Conservation (phyloP, 805 yeast genomes). For the Kurtzmaniella fragi region DNA sequence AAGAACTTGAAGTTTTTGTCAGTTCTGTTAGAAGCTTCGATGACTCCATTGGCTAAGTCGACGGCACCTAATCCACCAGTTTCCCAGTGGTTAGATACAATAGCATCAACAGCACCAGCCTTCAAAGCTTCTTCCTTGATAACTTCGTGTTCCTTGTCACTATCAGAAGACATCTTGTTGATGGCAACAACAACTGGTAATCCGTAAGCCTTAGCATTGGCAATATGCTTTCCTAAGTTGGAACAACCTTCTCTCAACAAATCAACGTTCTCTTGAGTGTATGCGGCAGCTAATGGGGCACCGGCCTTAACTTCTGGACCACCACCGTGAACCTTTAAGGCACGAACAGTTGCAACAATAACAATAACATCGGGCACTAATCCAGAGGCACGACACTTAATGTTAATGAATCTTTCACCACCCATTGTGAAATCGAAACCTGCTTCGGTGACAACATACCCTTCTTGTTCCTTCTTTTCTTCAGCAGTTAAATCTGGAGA, state of each 20-base stretch:
- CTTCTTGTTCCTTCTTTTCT: conserved; percentile 47
- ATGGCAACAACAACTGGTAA: conserved; percentile 80
- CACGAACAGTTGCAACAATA: conserved; percentile 80
- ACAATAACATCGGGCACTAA: conserved; percentile 73
- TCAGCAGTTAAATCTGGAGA: conserved; percentile 40
- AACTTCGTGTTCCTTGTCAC: conserved; percentile 62
- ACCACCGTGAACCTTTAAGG: conserved; percentile 83
- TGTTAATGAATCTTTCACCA: conserved; percentile 81
- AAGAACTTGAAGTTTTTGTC: conserved; percentile 46
- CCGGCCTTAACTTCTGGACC: conserved; percentile 88
- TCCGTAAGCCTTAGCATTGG: conserved; percentile 66
- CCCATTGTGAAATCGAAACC: conserved; percentile 92
- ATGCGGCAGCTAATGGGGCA: conserved; percentile 69
- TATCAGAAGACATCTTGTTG: conserved; percentile 72
- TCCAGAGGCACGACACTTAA: conserved; percentile 80
- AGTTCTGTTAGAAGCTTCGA: conserved; percentile 50
- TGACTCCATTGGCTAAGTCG: conserved; percentile 66
- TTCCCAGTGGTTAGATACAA: conserved; percentile 82
- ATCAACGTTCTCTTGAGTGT: conserved; percentile 66
- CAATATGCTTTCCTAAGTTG: conserved; percentile 72
- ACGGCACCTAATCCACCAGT: conserved; percentile 82
- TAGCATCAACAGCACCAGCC: conserved; percentile 79
- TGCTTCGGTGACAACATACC: conserved; percentile 82
- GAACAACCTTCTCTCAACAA: conserved; percentile 66
- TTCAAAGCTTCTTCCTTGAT: conserved; percentile 62